A percentile compares a stretch with the other conserved stretches of the same genome.
Evolutionary conservation across 2,329 filamentous ascomycete species (phyloP).

Genomic region (Fulvia fulva): DNA sequence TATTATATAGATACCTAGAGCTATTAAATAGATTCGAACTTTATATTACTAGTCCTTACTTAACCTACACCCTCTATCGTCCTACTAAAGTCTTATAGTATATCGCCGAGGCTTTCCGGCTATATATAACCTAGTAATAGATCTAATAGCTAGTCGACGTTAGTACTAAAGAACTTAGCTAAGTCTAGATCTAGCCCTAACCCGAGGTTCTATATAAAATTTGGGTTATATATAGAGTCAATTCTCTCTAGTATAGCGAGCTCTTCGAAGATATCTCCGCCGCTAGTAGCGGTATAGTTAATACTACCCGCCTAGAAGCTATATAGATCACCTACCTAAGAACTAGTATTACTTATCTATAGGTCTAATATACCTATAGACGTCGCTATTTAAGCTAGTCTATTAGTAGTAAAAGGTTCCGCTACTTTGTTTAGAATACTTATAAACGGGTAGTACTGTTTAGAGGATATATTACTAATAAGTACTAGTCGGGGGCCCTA

Average conservation of each 20-base stretch:
- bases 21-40: background rate
- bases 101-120: conserved; percentile 12
- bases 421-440: conserved; percentile 20
- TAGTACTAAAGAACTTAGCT: conserved; percentile 46
- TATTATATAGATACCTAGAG: conserved; percentile 10
- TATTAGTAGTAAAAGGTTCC: conserved; percentile 11
- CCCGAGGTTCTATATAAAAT: conserved; percentile 65
- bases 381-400: conserved; percentile 3
- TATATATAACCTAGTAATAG: conserved; percentile 38
- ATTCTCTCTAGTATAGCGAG: conserved; percentile 54
- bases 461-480: background rate
- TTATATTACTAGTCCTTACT: background rate
- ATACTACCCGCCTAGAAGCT: background rate
- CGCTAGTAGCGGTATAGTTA: background rate
- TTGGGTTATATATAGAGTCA: conserved; percentile 54
- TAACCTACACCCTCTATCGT: conserved; percentile 10
- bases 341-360: background rate
- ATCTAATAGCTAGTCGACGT: conserved; percentile 42
- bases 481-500: background rate
- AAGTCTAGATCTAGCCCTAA: conserved; percentile 61
- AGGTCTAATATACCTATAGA: background rate
- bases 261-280: conserved; percentile 52
- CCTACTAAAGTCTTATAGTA: conserved; percentile 1
- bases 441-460: conserved; percentile 21
- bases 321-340: background rate